Percentiles rank a stretch among this genome's conserved stretches.
Evolutionary conservation across 2,329 filamentous ascomycete genomes (phyloP).

Genomic region (Neoarthrinium moseri): DNA sequence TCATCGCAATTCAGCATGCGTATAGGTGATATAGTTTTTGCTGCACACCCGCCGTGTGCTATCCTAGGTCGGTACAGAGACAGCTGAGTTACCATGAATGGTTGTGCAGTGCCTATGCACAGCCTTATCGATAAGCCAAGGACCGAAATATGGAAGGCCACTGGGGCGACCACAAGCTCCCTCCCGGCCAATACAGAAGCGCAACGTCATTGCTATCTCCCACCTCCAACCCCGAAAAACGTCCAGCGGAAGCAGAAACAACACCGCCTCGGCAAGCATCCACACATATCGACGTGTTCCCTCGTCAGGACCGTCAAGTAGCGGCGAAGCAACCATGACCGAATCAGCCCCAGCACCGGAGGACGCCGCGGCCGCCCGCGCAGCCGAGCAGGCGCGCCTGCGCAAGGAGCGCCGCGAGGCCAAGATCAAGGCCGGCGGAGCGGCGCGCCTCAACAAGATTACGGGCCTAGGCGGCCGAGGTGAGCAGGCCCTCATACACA

Average conservation of each 20-base stretch:
- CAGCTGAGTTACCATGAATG: conserved; percentile 1
- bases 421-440: conserved; percentile 72
- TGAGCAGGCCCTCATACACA: conserved; percentile 22
- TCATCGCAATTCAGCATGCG: too few species aligned
- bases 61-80: too few species aligned
- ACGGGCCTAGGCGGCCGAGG: conserved; percentile 64
- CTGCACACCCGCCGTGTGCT: too few species aligned
- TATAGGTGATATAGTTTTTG: too few species aligned
- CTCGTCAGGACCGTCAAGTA: not conserved
- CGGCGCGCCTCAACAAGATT: conserved; percentile 71
- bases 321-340: conserved; percentile 23
- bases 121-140: not conserved
- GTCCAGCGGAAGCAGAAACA: not conserved
- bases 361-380: conserved; percentile 50
- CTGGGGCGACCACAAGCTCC: not conserved
- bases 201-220: conserved; percentile 9
- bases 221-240: too few species aligned
- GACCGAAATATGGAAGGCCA: not conserved
- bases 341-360: conserved; percentile 29
- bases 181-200: not conserved
- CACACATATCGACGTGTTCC: not conserved
- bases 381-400: conserved; percentile 66
- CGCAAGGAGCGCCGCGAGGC: conserved; percentile 78
- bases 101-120: too few species aligned
- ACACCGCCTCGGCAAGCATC: not conserved